These are phyloP conservation scores for Raffaelea albimanens DNA, from an alignment of 2,329 filamentous ascomycete genomes.

Conservation along the genomic window DNA sequence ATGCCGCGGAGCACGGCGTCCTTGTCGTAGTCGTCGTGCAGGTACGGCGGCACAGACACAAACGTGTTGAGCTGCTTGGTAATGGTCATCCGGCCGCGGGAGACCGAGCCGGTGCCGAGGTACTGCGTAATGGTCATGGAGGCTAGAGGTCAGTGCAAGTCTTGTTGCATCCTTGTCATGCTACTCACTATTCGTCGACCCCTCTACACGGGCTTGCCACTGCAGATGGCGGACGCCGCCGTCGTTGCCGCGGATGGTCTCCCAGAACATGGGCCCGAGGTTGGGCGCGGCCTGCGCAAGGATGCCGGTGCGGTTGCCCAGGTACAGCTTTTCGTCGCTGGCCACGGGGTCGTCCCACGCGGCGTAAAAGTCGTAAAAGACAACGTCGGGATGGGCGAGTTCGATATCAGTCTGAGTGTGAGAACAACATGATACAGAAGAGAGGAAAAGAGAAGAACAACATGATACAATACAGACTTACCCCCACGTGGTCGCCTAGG, in stretches of 20 bases:
- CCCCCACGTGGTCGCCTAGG: constrained; percentile 45
- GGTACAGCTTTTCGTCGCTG: constrained; percentile 32
- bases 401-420: constrained; percentile 33
- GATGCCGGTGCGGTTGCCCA: constrained; percentile 43
- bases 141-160: constrained; percentile 5
- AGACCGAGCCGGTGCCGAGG: constrained; percentile 54
- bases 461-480: constrained; percentile 14
- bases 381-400: constrained; percentile 31
- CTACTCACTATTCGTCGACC: constrained; percentile 13
- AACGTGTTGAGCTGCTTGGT: constrained; percentile 46
- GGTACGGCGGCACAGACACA: constrained; percentile 50
- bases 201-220: constrained; percentile 39
- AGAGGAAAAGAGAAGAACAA: no score
- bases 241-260: constrained; percentile 46
- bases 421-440: no score
- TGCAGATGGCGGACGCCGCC: constrained; percentile 54
- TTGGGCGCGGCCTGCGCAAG: constrained; percentile 58
- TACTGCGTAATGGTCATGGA: constrained; percentile 49
- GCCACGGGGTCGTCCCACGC: constrained; percentile 42
- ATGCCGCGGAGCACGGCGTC: constrained; percentile 56
- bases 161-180: not conserved
- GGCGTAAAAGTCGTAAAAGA: constrained; percentile 56
- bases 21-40: constrained; percentile 48
- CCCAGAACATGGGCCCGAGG: constrained; percentile 52
- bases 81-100: constrained; percentile 52